Evolutionary conservation across 441 rosid species (phyloP).

Genomic region (Bocquillonia castaneifolia): DNA sequence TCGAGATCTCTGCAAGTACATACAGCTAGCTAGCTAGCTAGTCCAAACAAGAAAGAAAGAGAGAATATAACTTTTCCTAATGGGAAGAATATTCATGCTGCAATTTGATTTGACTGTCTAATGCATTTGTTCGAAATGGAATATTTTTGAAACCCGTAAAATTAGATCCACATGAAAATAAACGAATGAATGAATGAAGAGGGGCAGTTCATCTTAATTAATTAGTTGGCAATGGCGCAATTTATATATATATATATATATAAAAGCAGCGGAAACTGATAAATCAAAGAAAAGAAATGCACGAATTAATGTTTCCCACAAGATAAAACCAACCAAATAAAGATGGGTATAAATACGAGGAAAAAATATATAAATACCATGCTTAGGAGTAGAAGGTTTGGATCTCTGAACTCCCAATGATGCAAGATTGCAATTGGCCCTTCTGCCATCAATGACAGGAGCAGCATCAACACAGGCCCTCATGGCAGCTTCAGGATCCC

Average conservation of each 20-base stretch:
- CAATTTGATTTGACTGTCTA: slow-evolving; percentile 16
- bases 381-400: slow-evolving; percentile 84
- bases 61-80: slow-evolving; percentile 18
- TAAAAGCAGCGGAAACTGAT: neutral
- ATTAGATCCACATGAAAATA: neutral
- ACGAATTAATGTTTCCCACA: neutral
- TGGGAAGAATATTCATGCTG: slow-evolving; percentile 40
- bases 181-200: neutral
- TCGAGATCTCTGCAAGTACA: no score
- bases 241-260: no score
- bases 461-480: slow-evolving; percentile 86
- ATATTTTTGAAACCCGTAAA: slow-evolving; percentile 20
- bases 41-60: neutral
- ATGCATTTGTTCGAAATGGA: slow-evolving; percentile 8
- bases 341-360: neutral
- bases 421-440: slow-evolving; percentile 94
- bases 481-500: slow-evolving; percentile 87
- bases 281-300: neutral
- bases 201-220: neutral
- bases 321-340: neutral
- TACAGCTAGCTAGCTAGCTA: neutral
- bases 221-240: neutral
- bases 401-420: slow-evolving; percentile 92
- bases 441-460: slow-evolving; percentile 93
- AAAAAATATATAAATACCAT: slow-evolving; percentile 32